Evolutionary conservation across 306 rosid species (phyloP).

Genomic region (Sesbania bispinosa): DNA sequence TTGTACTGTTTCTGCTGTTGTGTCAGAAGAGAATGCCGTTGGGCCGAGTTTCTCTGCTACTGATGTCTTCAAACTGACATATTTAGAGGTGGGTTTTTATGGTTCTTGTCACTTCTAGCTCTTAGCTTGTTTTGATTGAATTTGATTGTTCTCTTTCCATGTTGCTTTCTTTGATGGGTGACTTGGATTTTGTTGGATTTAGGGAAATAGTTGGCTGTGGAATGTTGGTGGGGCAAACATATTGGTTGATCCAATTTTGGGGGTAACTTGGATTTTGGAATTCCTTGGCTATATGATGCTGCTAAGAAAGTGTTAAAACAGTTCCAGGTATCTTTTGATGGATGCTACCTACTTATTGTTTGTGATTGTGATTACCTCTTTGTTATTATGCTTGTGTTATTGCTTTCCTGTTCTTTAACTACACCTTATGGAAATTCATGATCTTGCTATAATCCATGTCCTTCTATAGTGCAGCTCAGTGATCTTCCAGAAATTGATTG

Average conservation of each 20-base stretch:
- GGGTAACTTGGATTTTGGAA: constrained; percentile 96
- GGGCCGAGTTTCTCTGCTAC: constrained; percentile 48
- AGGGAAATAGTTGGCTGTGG: constrained; percentile 98
- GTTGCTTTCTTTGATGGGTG: no score
- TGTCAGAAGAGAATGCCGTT: constrained; percentile 56
- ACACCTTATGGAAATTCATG: not conserved
- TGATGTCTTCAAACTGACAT: constrained; percentile 64
- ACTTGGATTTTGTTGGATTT: constrained; percentile 6
- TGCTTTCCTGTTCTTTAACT: not conserved
- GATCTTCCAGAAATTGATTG: constrained; percentile 90
- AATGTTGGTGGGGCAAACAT: constrained; percentile 57
- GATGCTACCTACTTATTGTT: not conserved
- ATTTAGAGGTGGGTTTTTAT: constrained; percentile 69
- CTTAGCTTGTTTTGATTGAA: constrained; percentile 19
- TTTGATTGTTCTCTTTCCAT: constrained; percentile 17
- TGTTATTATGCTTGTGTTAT: not conserved
- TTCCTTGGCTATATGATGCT: constrained; percentile 92
- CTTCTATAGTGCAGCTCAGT: constrained; percentile 62
- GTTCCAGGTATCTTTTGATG: constrained; percentile 58
- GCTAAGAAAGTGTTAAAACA: constrained; percentile 72
- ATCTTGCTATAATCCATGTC: constrained; percentile 31
- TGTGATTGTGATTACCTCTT: not conserved
- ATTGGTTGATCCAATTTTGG: constrained; percentile 91
- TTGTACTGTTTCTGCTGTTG: constrained; percentile 54
- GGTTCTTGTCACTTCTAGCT: constrained; percentile 9